These are phyloP conservation scores for Botrytis cinerea DNA, from an alignment of 2,329 filamentous ascomycete genomes.

Conservation along the genomic window DNA sequence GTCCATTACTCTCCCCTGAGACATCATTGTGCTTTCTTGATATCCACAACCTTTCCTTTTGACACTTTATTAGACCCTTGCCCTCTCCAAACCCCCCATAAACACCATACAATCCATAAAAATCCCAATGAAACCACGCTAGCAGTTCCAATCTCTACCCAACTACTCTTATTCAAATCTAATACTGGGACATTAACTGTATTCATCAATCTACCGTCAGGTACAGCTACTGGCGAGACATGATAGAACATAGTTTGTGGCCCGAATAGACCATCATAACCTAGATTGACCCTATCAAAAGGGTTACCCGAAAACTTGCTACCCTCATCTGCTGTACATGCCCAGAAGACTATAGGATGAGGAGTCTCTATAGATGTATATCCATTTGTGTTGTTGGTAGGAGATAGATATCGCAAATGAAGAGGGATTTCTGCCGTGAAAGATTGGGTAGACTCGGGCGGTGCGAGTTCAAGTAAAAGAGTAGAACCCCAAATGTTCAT, in stretches of 20 bases:
- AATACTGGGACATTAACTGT: conserved; percentile 66
- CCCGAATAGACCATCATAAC: conserved; percentile 80
- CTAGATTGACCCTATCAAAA: conserved; percentile 82
- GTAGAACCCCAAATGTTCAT: conserved; percentile 76
- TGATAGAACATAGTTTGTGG: conserved; percentile 83
- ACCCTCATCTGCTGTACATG: conserved; percentile 68
- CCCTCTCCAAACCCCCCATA: conserved; percentile 35
- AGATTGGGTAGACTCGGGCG: conserved; percentile 43
- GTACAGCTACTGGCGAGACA: conserved; percentile 50
- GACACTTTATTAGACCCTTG: conserved; percentile 33
- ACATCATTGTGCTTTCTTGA: conserved; percentile 34
- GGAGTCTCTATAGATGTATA: conserved; percentile 62
- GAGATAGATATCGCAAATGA: conserved; percentile 80
- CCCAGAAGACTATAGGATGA: conserved; percentile 88
- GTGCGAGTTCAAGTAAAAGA: conserved; percentile 72
- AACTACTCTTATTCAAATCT: conserved; percentile 51
- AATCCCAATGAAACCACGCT: conserved; percentile 64
- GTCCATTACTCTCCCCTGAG: neutral
- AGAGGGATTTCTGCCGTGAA: conserved; percentile 76
- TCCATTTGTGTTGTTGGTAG: conserved; percentile 52
- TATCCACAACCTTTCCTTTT: conserved; percentile 10
- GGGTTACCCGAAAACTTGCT: conserved; percentile 74
- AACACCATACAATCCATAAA: conserved; percentile 63
- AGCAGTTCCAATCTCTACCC: conserved; percentile 57
- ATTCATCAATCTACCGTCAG: conserved; percentile 49